Evolutionary conservation across 805 yeast species (phyloP).

Genomic region (Candida saitoana): DNA sequence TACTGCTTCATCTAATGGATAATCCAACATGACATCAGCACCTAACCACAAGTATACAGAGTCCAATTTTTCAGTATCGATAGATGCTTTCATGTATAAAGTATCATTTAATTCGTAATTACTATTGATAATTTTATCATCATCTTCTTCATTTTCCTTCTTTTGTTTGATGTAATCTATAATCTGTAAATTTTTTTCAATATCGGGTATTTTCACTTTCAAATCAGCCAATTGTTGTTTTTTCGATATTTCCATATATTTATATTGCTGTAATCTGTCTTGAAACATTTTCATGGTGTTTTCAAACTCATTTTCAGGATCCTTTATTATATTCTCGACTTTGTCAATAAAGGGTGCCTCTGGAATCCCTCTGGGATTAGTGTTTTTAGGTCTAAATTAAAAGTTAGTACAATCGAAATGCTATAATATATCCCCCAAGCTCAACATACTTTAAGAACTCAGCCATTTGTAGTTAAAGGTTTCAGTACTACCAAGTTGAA

Average conservation of each 20-base stretch:
- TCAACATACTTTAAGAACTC: constrained; percentile 28
- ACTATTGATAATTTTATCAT: constrained; percentile 45
- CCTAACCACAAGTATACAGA: constrained; percentile 92
- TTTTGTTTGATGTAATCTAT: constrained; percentile 56
- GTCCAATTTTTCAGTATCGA: constrained; percentile 52
- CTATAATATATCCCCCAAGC: neutral
- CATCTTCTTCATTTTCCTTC: constrained; percentile 25
- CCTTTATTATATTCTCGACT: constrained; percentile 69
- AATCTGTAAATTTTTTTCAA: constrained; percentile 75
- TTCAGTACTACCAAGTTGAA: too few species aligned
- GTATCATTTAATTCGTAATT: constrained; percentile 93
- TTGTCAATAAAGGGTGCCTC: constrained; percentile 90
- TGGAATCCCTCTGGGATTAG: constrained; percentile 94
- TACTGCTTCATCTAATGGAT: constrained; percentile 84
- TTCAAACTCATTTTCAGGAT: constrained; percentile 62
- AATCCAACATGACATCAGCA: constrained; percentile 95
- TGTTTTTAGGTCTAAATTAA: constrained; percentile 25
- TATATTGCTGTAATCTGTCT: constrained; percentile 84
- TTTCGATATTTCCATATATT: constrained; percentile 72
- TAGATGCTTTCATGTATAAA: constrained; percentile 74
- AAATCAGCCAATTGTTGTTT: constrained; percentile 48
- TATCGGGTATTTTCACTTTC: constrained; percentile 81
- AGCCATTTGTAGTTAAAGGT: constrained; percentile 17
- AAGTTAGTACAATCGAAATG: constrained; percentile 5
- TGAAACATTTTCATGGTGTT: constrained; percentile 70